A percentile compares a stretch with the other conserved stretches of the same genome.
Conservation (phyloP, 768 basidiomycete species). For the Naganishia onofrii region DNA sequence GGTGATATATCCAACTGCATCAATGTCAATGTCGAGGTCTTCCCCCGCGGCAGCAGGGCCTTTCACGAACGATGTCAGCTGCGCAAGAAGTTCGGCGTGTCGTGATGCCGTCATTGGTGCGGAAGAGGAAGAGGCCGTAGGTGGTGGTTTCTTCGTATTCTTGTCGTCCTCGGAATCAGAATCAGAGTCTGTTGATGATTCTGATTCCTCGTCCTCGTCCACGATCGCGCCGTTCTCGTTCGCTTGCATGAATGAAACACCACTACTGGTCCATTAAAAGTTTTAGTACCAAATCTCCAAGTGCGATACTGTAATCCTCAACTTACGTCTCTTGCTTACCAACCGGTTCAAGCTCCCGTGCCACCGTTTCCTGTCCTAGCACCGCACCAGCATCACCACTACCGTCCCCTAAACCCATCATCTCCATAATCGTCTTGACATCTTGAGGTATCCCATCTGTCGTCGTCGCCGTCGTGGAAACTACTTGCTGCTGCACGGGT, state of each 20-base stretch:
- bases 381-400: background rate
- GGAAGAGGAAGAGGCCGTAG: slow-evolving; percentile 25
- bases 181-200: background rate
- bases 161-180: background rate
- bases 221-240: background rate
- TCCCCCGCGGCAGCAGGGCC: background rate
- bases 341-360: background rate
- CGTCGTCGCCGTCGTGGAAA: too few relatives aligned
- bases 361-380: background rate
- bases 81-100: slow-evolving; percentile 30
- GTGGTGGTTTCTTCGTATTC: background rate
- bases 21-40: background rate
- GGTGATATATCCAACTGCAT: slow-evolving; percentile 33
- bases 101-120: slow-evolving; percentile 23
- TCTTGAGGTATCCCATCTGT: slow-evolving; percentile 4
- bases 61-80: slow-evolving; percentile 30
- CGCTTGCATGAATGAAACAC: background rate
- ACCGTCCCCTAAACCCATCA: slow-evolving; percentile 6
- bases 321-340: background rate
- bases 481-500: background rate
- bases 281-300: background rate
- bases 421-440: slow-evolving; percentile 17
- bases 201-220: background rate
- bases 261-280: background rate
- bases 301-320: background rate